phyloP scores from a whole-genome alignment of 352 stramenopile genomes.

The Phytophthora boehmeriae region DNA sequence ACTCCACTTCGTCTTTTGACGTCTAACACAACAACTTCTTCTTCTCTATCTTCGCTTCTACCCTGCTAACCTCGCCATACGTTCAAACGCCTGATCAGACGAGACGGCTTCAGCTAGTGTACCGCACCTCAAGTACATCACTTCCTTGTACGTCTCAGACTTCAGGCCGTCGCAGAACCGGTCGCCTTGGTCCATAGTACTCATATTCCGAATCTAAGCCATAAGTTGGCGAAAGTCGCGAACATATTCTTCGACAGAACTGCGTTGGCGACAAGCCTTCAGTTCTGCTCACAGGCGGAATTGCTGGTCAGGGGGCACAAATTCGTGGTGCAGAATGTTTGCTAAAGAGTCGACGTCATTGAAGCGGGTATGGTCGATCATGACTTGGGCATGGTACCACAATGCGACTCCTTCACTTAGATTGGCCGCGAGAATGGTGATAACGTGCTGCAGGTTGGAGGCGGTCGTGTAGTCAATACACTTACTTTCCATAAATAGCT shows the following conservation, averaged over 20 bases:
- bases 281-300: slow-evolving; percentile 8
- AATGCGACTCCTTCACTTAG: slow-evolving; percentile 3
- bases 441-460: neutral
- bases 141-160: slow-evolving; percentile 8
- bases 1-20: no score
- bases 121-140: slow-evolving; percentile 8
- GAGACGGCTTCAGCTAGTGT: slow-evolving; percentile 2
- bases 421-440: slow-evolving; percentile 13
- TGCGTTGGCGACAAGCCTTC: neutral
- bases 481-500: slow-evolving; percentile 14
- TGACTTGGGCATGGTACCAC: slow-evolving; percentile 6
- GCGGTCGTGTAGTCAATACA: slow-evolving; percentile 13
- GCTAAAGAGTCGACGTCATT: neutral
- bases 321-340: neutral
- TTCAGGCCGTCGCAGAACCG: slow-evolving; percentile 19
- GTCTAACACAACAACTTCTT: no score
- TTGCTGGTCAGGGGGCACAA: slow-evolving; percentile 10
- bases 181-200: neutral
- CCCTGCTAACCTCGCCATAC: no score
- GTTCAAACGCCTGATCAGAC: neutral
- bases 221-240: slow-evolving; percentile 8
- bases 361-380: slow-evolving; percentile 4
- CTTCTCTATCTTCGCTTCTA: no score
- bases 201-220: neutral
- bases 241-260: slow-evolving; percentile 5